Conservation (phyloP, 1,284 basidiomycete species). For the Volvariella surrecta region DNA sequence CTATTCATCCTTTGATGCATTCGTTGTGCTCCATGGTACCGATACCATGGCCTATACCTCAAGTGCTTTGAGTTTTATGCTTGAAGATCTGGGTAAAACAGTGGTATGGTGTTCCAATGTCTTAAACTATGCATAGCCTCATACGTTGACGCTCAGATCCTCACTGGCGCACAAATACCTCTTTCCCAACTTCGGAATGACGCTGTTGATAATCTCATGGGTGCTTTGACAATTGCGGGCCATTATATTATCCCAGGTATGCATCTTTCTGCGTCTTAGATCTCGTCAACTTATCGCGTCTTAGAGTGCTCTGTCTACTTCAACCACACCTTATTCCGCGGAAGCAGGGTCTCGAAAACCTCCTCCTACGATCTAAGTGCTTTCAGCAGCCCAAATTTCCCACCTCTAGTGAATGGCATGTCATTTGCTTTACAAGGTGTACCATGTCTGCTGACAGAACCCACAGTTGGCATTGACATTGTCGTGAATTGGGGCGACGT, state of each 20-base stretch:
- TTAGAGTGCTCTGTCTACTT: constrained; percentile 82
- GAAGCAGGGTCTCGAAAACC: constrained; percentile 80
- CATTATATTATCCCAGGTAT: constrained; percentile 85
- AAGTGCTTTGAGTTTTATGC: constrained; percentile 80
- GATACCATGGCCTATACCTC: constrained; percentile 90
- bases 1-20: constrained; percentile 79
- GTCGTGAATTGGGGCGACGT: constrained; percentile 82
- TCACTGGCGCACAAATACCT: constrained; percentile 91
- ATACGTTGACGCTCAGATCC: constrained; percentile 38
- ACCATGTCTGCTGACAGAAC: not conserved
- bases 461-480: constrained; percentile 82
- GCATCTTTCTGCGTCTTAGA: constrained; percentile 3
- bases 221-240: constrained; percentile 82
- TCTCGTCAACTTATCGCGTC: not conserved
- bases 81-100: constrained; percentile 88
- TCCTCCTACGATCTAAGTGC: constrained; percentile 85
- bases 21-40: constrained; percentile 88
- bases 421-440: not conserved
- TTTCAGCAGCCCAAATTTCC: constrained; percentile 82
- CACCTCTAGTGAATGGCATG: constrained; percentile 75
- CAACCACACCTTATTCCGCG: constrained; percentile 81
- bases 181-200: constrained; percentile 85
- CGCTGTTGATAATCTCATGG: constrained; percentile 84
- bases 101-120: constrained; percentile 36
- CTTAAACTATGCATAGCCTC: not conserved